A percentile compares a stretch with the other conserved stretches of the same genome.
phyloP scores from a whole-genome alignment of 2,329 filamentous ascomycete species.

The Helminthosporium solani region DNA sequence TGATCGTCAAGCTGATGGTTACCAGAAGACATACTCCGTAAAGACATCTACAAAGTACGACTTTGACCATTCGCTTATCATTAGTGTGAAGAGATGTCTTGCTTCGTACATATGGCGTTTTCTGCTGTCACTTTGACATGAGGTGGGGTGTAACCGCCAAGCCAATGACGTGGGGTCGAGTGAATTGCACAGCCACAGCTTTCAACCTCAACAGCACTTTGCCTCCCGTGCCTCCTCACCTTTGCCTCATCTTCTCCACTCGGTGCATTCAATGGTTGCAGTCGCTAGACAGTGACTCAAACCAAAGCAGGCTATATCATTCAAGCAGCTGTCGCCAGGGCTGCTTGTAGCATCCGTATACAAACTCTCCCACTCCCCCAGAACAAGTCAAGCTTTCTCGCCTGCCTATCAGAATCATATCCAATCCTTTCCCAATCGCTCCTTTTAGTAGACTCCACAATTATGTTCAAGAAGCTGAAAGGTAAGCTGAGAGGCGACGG shows the following conservation, averaged over 20 bases:
- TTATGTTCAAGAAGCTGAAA: conserved; percentile 41
- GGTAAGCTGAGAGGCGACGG: conserved; percentile 36
- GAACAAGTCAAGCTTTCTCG: neutral
- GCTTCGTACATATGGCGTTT: no score
- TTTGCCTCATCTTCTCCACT: no score
- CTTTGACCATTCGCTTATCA: no score
- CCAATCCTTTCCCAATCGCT: neutral
- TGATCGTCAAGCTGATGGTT: neutral
- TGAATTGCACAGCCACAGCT: neutral
- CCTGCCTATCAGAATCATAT: neutral
- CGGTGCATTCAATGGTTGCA: no score
- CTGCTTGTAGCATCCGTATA: neutral
- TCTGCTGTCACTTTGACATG: neutral
- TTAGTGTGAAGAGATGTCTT: no score
- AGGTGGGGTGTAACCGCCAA: neutral
- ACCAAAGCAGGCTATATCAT: neutral
- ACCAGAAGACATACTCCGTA: no score
- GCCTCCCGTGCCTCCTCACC: no score
- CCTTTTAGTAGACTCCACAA: neutral
- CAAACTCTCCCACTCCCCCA: neutral
- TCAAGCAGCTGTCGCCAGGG: neutral
- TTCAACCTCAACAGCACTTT: no score
- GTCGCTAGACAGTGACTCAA: neutral
- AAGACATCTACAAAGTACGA: neutral
- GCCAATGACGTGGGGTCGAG: neutral